Evolutionary conservation across 345 rosid species (phyloP).

Genomic region (Citrus trifoliata): DNA sequence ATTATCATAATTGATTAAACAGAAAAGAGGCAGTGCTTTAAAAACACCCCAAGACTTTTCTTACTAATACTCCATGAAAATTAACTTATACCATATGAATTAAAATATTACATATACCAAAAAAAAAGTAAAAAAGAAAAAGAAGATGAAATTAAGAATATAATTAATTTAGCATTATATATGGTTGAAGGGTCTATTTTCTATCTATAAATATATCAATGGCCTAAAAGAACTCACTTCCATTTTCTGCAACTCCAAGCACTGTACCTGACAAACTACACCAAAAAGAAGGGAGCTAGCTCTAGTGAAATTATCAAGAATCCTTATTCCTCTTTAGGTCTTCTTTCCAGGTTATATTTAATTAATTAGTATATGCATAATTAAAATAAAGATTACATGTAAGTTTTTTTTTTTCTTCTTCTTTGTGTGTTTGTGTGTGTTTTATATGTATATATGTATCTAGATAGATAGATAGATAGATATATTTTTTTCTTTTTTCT

Average conservation of each 20-base stretch:
- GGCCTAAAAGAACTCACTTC: slow-evolving; percentile 31
- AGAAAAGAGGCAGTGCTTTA: too few relatives aligned
- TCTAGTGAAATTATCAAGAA: slow-evolving; percentile 9
- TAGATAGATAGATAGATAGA: too few relatives aligned
- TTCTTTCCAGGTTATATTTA: slow-evolving; percentile 21
- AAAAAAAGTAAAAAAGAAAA: too few relatives aligned
- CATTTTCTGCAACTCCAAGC: slow-evolving; percentile 40
- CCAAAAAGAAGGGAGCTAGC: slow-evolving; percentile 6
- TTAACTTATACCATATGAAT: not conserved
- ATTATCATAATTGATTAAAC: too few relatives aligned
- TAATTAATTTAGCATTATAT: too few relatives aligned
- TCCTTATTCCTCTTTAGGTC: slow-evolving; percentile 8
- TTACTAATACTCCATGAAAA: not conserved
- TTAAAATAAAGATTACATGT: too few relatives aligned
- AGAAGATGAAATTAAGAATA: not conserved
- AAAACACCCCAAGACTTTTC: not conserved
- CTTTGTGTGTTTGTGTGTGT: not conserved
- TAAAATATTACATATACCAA: not conserved
- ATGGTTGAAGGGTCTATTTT: slow-evolving; percentile 17
- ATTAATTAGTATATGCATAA: too few relatives aligned
- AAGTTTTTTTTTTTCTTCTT: too few relatives aligned
- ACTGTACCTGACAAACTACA: slow-evolving; percentile 12
- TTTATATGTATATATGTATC: too few relatives aligned
- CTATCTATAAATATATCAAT: not conserved
- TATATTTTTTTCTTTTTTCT: too few relatives aligned